Conservation (phyloP, 352 stramenopile genomes). For the Globisporangium abappressorium region DNA sequence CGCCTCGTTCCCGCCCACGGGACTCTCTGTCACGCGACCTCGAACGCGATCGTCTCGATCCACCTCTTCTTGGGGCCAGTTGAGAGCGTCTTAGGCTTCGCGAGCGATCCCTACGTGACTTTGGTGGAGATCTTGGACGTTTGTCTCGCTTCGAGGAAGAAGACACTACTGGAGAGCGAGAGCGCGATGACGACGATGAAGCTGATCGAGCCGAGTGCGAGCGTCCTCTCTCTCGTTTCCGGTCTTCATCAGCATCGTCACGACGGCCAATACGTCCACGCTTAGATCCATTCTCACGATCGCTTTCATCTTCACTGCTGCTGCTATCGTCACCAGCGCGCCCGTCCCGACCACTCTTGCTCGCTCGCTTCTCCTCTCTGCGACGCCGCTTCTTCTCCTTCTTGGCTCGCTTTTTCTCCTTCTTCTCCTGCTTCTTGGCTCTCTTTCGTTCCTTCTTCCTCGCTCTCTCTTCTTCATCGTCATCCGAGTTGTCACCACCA, state of each 20-base stretch:
- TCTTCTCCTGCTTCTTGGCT: constrained; percentile 32
- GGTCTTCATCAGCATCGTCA: neutral
- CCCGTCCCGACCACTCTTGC: neutral
- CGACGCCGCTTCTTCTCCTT: constrained; percentile 36
- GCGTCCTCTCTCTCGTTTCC: neutral
- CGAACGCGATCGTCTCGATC: neutral
- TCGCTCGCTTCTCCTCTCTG: constrained; percentile 19
- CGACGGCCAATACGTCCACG: neutral
- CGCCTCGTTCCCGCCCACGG: neutral
- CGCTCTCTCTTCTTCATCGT: constrained; percentile 6
- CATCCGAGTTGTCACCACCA: constrained; percentile 4
- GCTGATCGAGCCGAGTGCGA: neutral
- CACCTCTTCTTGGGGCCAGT: neutral
- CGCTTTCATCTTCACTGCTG: neutral
- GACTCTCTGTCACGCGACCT: neutral
- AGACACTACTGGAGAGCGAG: neutral
- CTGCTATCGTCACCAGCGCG: neutral
- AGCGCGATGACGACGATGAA: neutral
- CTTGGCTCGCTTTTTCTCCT: constrained; percentile 30
- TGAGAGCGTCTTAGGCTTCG: neutral
- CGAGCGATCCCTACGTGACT: neutral
- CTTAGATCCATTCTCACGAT: neutral
- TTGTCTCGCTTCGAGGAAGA: neutral
- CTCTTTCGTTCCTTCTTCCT: constrained; percentile 22
- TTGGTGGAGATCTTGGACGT: neutral